These are phyloP conservation scores for Huntiella decipiens DNA, from an alignment of 2,329 filamentous ascomycete species.

Conservation along the genomic window DNA sequence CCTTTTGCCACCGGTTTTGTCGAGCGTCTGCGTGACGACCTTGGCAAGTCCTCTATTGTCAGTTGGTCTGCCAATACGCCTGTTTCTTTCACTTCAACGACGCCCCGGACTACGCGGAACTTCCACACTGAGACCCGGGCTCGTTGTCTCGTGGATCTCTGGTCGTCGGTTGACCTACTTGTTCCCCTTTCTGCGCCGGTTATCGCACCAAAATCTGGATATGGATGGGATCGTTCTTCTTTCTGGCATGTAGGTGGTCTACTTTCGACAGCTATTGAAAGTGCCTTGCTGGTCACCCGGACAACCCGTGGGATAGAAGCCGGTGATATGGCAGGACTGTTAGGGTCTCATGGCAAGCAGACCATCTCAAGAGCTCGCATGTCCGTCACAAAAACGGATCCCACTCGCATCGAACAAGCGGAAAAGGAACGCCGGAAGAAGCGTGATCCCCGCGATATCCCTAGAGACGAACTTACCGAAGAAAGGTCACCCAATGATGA, in stretches of 20 bases:
- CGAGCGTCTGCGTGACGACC: slow-evolving; percentile 71
- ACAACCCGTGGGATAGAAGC: slow-evolving; percentile 29
- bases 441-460: not conserved
- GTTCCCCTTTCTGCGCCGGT: slow-evolving; percentile 51
- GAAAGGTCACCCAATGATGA: slow-evolving; percentile 14
- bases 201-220: not conserved
- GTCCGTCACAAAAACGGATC: slow-evolving; percentile 24
- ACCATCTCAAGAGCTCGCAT: slow-evolving; percentile 59
- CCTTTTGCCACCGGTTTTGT: slow-evolving; percentile 57
- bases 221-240: slow-evolving; percentile 38
- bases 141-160: slow-evolving; percentile 48
- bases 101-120: slow-evolving; percentile 16
- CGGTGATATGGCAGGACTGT: slow-evolving; percentile 40
- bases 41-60: slow-evolving; percentile 73
- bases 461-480: not conserved
- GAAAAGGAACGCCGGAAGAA: slow-evolving; percentile 1
- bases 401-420: not conserved
- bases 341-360: slow-evolving; percentile 63
- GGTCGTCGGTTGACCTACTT: slow-evolving; percentile 54
- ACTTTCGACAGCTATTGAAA: slow-evolving; percentile 59
- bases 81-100: not conserved
- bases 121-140: slow-evolving; percentile 56
- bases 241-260: slow-evolving; percentile 68
- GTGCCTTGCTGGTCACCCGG: slow-evolving; percentile 35
- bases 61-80: slow-evolving; percentile 63